Evolutionary conservation across 257 asterid genomes (phyloP), one percentile per base, ranked within the genome.

Genomic region (Nicotiana attenuata): DNA sequence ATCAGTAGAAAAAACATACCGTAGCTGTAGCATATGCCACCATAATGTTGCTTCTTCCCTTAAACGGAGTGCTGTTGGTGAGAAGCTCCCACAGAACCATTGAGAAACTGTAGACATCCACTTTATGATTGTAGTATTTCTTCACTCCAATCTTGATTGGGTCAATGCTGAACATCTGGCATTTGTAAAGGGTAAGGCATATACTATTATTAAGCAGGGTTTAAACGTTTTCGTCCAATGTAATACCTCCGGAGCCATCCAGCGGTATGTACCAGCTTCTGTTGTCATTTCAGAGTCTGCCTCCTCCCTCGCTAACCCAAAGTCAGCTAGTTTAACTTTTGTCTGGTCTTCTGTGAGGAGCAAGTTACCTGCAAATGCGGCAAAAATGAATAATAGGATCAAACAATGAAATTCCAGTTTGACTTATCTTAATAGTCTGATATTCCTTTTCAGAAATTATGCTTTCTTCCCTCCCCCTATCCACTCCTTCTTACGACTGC

Each of bases 181-280:
- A 83, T 22, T 57, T 22, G n/a, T n/a, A 60, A 86, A 76, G 22
- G 24, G 57, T 78, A 81, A 82, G 83, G 31, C 75, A 71, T 57
- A 53, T 22, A 60, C 15, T 20, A 57, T 31, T 35, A 20, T 14
- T 71, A n/a, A 17, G 76, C 66, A 59, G 78, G 57, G 47, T 59
- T 55, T 53, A 53, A 57, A n/a, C 61, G 3, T 24, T 79, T 65
- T 41, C 45, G 17, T 35, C 16, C 8, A 71, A 50, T 63, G 11
- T 77, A 80, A 52, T 88, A 90, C 93, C 94, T 90, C 97, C 31
- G 94, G 94, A 66, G 97, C 94, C 94, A 90, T 90, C 94, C 93
- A 92, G 41, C 97, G 90, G 63, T 92, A 92, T 5, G 97, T 90
- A 67, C 95, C 97, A 20, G 91, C 92, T 87, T 89, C 93, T 0